phyloP scores from a whole-genome alignment of 2,329 filamentous ascomycete genomes.

The Pseudopyrenochaeta lycopersici region DNA sequence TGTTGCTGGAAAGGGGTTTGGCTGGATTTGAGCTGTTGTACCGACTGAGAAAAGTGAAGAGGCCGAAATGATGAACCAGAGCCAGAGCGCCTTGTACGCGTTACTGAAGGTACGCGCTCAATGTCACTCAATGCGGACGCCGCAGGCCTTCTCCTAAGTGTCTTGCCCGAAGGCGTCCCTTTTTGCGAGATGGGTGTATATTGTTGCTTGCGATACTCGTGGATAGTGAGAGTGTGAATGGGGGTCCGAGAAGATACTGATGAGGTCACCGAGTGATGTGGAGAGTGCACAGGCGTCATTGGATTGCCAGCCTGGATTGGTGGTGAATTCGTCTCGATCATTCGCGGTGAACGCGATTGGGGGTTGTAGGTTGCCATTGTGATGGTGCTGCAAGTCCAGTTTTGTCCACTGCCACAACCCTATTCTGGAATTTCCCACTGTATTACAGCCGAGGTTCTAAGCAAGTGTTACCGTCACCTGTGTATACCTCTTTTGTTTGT shows the following conservation, averaged over 20 bases:
- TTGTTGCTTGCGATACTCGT: constrained; percentile 52
- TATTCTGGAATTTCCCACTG: not conserved
- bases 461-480: not conserved
- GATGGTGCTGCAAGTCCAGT: constrained; percentile 6
- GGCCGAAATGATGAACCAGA: constrained; percentile 26
- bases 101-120: constrained; percentile 36
- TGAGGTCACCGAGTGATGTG: constrained; percentile 46
- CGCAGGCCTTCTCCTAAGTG: constrained; percentile 49
- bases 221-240: constrained; percentile 47
- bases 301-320: constrained; percentile 26
- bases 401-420: not conserved
- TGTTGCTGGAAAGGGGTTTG: constrained; percentile 27
- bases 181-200: constrained; percentile 41
- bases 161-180: constrained; percentile 40
- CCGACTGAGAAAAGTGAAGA: constrained; percentile 41
- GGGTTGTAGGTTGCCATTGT: constrained; percentile 30
- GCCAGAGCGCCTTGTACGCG: constrained; percentile 12
- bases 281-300: constrained; percentile 47
- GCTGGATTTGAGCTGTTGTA: constrained; percentile 32
- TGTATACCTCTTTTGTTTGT: constrained; percentile 16
- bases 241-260: constrained; percentile 44
- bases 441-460: not conserved
- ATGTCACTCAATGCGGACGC: constrained; percentile 41
- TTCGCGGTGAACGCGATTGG: constrained; percentile 35
- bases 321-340: constrained; percentile 24